Conservation (phyloP, 2,329 filamentous ascomycete species). For the Pseudogymnoascus destructans region DNA sequence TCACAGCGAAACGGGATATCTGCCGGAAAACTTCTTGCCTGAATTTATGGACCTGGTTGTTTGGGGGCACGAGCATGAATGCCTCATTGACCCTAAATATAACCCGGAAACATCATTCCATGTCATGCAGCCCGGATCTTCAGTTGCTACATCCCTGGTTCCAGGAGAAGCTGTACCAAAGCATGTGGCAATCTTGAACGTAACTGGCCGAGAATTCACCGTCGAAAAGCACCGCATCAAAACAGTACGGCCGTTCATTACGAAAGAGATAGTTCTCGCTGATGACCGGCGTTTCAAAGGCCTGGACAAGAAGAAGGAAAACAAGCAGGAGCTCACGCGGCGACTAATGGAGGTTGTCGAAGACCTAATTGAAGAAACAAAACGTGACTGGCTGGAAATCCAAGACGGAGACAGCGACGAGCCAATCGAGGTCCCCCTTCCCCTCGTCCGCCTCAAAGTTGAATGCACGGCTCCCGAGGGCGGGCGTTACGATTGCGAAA, state of each 20-base stretch:
- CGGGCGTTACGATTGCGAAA: slow-evolving; percentile 79
- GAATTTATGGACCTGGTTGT: slow-evolving; percentile 83
- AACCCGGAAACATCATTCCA: slow-evolving; percentile 86
- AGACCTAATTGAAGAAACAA: slow-evolving; percentile 76
- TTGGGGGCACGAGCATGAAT: slow-evolving; percentile 98
- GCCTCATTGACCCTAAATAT: slow-evolving; percentile 67
- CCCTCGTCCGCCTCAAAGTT: slow-evolving; percentile 78
- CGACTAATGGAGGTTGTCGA: slow-evolving; percentile 68
- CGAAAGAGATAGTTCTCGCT: slow-evolving; percentile 64
- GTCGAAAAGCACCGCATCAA: slow-evolving; percentile 73
- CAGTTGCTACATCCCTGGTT: slow-evolving; percentile 83
- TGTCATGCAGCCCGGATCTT: slow-evolving; percentile 95
- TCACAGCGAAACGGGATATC: slow-evolving; percentile 81
- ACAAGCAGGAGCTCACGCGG: slow-evolving; percentile 65
- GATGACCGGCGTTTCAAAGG: slow-evolving; percentile 65
- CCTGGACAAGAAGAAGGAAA: slow-evolving; percentile 69
- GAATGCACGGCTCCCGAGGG: slow-evolving; percentile 80
- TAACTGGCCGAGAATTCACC: slow-evolving; percentile 72
- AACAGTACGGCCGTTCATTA: slow-evolving; percentile 81
- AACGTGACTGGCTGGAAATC: slow-evolving; percentile 64
- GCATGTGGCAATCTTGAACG: slow-evolving; percentile 72
- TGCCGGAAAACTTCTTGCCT: slow-evolving; percentile 86
- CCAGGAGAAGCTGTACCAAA: slow-evolving; percentile 84
- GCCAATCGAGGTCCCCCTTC: slow-evolving; percentile 52
- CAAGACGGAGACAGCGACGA: slow-evolving; percentile 52